Percentiles rank a stretch among this genome's conserved stretches.
Evolutionary conservation across 106 monocot species (phyloP).

Genomic region (Acorus calamus): DNA sequence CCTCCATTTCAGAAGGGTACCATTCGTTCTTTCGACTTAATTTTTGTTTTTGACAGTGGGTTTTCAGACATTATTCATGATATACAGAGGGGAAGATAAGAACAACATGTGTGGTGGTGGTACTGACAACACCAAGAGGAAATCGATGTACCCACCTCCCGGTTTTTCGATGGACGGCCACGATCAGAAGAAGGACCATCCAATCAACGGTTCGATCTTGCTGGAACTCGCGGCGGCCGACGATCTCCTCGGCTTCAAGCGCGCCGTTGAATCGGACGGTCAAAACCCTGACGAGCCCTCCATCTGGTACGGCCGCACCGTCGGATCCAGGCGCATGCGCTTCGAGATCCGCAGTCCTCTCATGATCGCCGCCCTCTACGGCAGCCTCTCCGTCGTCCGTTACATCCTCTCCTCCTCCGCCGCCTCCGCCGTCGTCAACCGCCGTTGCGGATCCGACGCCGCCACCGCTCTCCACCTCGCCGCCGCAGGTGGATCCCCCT

Average conservation of each 20-base stretch:
- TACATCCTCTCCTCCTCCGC: conserved; percentile 28
- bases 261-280: conserved; percentile 23
- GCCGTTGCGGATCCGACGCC: conserved; percentile 30
- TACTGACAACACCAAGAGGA: too few relatives aligned
- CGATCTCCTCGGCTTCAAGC: conserved; percentile 39
- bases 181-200: too few relatives aligned
- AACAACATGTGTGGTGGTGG: too few relatives aligned
- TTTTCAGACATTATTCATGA: too few relatives aligned
- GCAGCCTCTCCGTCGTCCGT: conserved; percentile 42
- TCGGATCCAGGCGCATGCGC: conserved; percentile 17
- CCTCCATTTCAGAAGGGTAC: too few relatives aligned
- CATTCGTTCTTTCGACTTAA: too few relatives aligned
- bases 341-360: conserved; percentile 52
- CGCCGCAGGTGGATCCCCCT: conserved; percentile 26
- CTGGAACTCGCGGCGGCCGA: conserved; percentile 71
- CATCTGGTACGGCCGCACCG: conserved; percentile 56
- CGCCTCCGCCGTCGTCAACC: conserved; percentile 23
- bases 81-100: too few relatives aligned
- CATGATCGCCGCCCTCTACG: conserved; percentile 69
- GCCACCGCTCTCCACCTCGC: conserved; percentile 68
- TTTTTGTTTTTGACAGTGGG: too few relatives aligned
- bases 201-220: conserved; percentile 8
- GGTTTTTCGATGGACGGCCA: too few relatives aligned
- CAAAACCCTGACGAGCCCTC: conserved; percentile 4
- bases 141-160: too few relatives aligned